Base-by-base conservation (phyloP, 192 early-diverging fungal genomes). In the Backusella parvicylindrica region DNA sequence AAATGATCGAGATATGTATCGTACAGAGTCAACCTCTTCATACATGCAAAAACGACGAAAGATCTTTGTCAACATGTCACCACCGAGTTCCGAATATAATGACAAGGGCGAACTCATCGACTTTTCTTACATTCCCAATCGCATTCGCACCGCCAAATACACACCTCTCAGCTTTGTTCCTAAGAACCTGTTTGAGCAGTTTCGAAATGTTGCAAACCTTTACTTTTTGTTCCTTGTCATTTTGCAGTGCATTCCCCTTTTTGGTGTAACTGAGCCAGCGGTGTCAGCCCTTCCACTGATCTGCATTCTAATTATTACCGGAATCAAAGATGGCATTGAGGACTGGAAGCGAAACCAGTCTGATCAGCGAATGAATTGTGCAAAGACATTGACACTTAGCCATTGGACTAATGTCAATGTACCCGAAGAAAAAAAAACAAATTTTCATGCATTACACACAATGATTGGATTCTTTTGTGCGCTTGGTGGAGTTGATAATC, bases 171-270 rank as follows among this genome's bases (percentile, higher is more conserved):
- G 93, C 0, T 99, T 99, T 85, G 83, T 99, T n/a, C 97, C 97
- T 32, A 97, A 96, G 78, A 98, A 98, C 75, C 81, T 99, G 73
- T 93, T 95, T 78, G 97, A 98, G 87, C 97, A 99, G 86, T 99
- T 99, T 82, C 91, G 95, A 6, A 88, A 90, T 37, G 88, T 97
- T 2, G 98, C 98, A 69, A 99, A 99, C 82, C 88, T 98, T 23
- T 99, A 97, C 82, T 99, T 99, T 78, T 82, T 97, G 66, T 91
- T 93, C 65, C 77, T 98, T 28, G 93, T 97, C 5, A 89, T 97
- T 26, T 84, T 98, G 63, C 96, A 97, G 81, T 85, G 90, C n/a
- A 76, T 83, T 35, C 86, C 86, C 0, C 68, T 82, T 28, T 77
- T 89, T 36, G 86, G 88, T 49, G 85, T 84, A n/a, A 92, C 94